Percentiles rank a stretch among this genome's conserved stretches.
These are phyloP conservation scores for Rosa lucieae DNA, from an alignment of 306 rosid species.

Conservation along the genomic window DNA sequence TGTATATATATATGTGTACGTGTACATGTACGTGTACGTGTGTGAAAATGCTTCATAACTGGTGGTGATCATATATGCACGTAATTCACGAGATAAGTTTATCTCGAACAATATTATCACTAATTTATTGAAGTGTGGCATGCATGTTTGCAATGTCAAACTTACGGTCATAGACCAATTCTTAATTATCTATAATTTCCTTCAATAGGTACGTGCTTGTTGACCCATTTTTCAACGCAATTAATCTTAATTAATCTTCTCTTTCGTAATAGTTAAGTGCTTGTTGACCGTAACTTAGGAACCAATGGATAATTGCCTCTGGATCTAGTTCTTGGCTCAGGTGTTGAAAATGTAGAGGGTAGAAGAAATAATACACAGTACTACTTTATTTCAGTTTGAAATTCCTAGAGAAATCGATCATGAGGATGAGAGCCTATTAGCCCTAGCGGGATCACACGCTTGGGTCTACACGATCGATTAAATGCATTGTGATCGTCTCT, in stretches of 20 bases:
- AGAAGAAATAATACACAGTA: neutral
- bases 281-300: neutral
- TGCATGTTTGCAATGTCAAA: neutral
- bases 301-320: conserved; percentile 1
- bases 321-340: neutral
- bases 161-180: neutral
- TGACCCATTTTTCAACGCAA: neutral
- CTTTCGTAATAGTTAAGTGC: neutral
- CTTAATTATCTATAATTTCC: neutral
- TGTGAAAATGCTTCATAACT: neutral
- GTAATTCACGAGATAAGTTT: no score
- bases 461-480: neutral
- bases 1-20: no score
- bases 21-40: neutral
- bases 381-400: neutral
- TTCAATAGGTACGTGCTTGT: neutral
- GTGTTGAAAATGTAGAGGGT: neutral
- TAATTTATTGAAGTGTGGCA: neutral
- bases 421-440: neutral
- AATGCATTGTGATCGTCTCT: neutral
- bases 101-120: neutral
- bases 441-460: neutral
- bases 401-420: neutral
- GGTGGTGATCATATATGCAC: neutral
- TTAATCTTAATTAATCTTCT: neutral